Evolutionary conservation across 2,329 filamentous ascomycete species (phyloP).

Genomic region (Hypoxylon sp.): DNA sequence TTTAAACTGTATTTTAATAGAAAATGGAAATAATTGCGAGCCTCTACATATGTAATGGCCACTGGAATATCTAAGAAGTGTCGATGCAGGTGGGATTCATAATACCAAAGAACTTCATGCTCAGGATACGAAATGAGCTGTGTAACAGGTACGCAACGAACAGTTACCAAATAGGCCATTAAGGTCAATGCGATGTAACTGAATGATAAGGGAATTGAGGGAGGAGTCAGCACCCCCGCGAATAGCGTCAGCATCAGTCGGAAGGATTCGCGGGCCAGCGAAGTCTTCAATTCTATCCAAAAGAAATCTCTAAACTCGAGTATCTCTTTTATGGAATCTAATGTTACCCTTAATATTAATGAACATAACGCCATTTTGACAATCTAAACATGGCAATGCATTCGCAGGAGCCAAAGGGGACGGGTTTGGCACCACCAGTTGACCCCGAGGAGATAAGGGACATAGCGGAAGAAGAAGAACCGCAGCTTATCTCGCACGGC

Average conservation of each 20-base stretch:
- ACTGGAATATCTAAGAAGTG: no score
- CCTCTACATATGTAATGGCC: no score
- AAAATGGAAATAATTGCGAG: no score
- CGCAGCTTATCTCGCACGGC: constrained; percentile 11
- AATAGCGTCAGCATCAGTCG: neutral
- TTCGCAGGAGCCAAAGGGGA: constrained; percentile 14
- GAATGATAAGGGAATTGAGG: constrained; percentile 21
- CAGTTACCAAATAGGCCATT: no score
- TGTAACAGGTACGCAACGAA: no score
- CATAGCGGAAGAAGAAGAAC: constrained; percentile 4
- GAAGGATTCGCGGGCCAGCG: constrained; percentile 8
- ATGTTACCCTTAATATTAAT: neutral
- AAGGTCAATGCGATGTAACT: constrained; percentile 27
- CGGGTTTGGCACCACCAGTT: constrained; percentile 1
- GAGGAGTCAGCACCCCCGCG: no score
- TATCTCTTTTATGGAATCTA: neutral
- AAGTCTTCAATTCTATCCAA: neutral
- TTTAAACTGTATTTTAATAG: no score
- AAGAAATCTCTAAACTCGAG: neutral
- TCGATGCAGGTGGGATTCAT: no score
- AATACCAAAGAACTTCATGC: no score
- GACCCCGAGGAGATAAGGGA: neutral
- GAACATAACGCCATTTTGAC: no score
- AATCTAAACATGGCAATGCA: constrained; percentile 2
- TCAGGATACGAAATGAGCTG: no score